Evolutionary conservation across 768 basidiomycete species (phyloP).

Genomic region (Calocera viscosa): DNA sequence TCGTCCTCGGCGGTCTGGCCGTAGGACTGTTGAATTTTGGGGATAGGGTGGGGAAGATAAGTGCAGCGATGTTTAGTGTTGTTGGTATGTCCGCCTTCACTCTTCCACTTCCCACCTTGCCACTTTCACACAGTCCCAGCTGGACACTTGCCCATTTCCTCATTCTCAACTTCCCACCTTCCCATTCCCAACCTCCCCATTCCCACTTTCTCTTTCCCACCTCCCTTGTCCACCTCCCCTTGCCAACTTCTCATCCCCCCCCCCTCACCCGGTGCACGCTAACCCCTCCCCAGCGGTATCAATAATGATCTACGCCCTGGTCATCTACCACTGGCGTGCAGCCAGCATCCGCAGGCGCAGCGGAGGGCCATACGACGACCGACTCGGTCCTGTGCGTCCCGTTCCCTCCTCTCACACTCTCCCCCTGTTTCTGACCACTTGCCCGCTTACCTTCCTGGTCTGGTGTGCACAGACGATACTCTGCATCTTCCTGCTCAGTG

Average conservation of each 20-base stretch:
- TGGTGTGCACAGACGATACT: slow-evolving; percentile 51
- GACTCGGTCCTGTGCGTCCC: slow-evolving; percentile 76
- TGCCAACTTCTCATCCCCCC: background rate
- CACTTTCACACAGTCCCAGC: too few species aligned
- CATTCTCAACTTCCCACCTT: too few species aligned
- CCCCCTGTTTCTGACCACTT: too few species aligned
- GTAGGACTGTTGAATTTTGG: slow-evolving; percentile 97
- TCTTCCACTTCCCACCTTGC: too few species aligned
- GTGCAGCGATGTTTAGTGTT: slow-evolving; percentile 89
- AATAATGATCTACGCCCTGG: slow-evolving; percentile 92
- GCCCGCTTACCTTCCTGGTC: slow-evolving; percentile 11
- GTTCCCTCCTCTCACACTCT: slow-evolving; percentile 12
- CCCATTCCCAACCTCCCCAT: too few species aligned
- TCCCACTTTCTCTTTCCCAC: background rate
- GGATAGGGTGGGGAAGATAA: slow-evolving; percentile 92
- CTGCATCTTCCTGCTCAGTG: slow-evolving; percentile 70
- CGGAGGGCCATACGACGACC: slow-evolving; percentile 90
- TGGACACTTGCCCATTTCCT: too few species aligned
- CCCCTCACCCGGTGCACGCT: slow-evolving; percentile 11
- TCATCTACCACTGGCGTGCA: slow-evolving; percentile 94
- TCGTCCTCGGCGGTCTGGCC: slow-evolving; percentile 90
- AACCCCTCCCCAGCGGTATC: slow-evolving; percentile 58
- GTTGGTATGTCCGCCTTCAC: slow-evolving; percentile 51
- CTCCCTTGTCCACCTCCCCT: background rate
- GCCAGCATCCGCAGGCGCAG: slow-evolving; percentile 82